Conservation (phyloP, 2,329 filamentous ascomycete genomes). For the Massarina eburnea region DNA sequence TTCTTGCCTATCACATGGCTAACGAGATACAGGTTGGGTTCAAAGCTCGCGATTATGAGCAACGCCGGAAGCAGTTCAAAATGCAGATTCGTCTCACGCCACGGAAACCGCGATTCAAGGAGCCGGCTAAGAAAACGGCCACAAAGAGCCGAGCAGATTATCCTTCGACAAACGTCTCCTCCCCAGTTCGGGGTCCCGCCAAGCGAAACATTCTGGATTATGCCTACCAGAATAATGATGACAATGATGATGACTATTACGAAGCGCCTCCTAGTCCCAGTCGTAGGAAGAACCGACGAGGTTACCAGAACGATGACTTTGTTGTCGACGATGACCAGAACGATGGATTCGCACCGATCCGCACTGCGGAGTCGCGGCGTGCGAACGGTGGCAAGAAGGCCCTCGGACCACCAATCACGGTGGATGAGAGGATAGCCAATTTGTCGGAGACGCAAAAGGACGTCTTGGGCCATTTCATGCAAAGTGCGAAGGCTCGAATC, state of each 20-base stretch:
- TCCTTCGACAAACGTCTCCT: conserved; percentile 70
- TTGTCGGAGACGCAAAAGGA: conserved; percentile 63
- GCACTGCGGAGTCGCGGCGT: conserved; percentile 36
- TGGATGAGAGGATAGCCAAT: conserved; percentile 55
- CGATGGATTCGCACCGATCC: conserved; percentile 52
- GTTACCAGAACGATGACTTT: conserved; percentile 41
- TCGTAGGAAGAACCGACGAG: conserved; percentile 28
- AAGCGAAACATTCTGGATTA: conserved; percentile 38
- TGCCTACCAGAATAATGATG: conserved; percentile 26
- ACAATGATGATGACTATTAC: conserved; percentile 25
- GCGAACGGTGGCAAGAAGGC: conserved; percentile 32
- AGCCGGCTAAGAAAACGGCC: conserved; percentile 18
- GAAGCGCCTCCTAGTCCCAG: conserved; percentile 25
- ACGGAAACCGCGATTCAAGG: conserved; percentile 35
- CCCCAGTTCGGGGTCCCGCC: conserved; percentile 56
- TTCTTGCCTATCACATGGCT: conserved; percentile 7
- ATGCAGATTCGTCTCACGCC: conserved; percentile 58
- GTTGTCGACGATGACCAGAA: conserved; percentile 40
- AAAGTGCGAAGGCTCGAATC: conserved; percentile 61
- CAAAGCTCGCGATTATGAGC: conserved; percentile 50
- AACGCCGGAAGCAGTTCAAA: conserved; percentile 42
- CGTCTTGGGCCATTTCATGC: conserved; percentile 66
- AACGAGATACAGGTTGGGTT: conserved; percentile 41
- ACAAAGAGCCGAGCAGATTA: conserved; percentile 47
- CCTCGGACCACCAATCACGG: conserved; percentile 61